Evolutionary conservation across 1,284 basidiomycete species (phyloP), one percentile per base, ranked within the genome.

Genomic region (Anthracocystis walkeri): DNA sequence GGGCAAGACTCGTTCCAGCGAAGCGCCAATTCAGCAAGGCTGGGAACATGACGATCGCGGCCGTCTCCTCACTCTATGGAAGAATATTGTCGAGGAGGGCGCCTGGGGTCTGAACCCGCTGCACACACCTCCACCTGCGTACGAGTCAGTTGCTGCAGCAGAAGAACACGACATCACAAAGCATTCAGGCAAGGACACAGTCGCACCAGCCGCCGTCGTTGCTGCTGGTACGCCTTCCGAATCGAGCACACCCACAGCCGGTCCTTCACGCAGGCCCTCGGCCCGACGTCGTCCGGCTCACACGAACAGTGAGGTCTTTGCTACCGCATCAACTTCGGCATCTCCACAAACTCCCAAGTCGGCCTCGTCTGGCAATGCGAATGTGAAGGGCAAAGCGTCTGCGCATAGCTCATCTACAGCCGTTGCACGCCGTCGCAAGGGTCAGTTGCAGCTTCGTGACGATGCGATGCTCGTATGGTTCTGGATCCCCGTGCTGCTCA

Each of bases 381-480:
- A 25, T 12, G 53, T 48, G n/a, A 65, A 60, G 42, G 61, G 56
- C 48, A 67, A 65, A 38, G 55, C 60, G 45, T 41, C 45, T n/a
- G 55, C 40, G n/a, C 51, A 56, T 21, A 14, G 53, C 29, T 21
- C 56, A 1, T 49, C 54, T 41, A 63, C 55, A 7, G 44, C 58
- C 21, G 63, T 58, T n/a, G 58, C 58, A 7, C 62, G 68, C 33
- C 68, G 68, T 45, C 68, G 68, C 55, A 71, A 65, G 59, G 56
- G 51, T 12, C 68, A 71, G 49, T 48, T 65, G 21, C 61, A 64
- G 21, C 51, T 81, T 35, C 77, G 75, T 8, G 94, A 93, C 86
- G 94, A 97, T 85, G 90, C 91, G 51, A 97, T 97, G 95, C 89
- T 97, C 52, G 86, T 95, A 55, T 87, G 93, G 62, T 97, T 97